Conservation (phyloP, 2,329 filamentous ascomycete genomes). For the Drechslerella coelobrocha region DNA sequence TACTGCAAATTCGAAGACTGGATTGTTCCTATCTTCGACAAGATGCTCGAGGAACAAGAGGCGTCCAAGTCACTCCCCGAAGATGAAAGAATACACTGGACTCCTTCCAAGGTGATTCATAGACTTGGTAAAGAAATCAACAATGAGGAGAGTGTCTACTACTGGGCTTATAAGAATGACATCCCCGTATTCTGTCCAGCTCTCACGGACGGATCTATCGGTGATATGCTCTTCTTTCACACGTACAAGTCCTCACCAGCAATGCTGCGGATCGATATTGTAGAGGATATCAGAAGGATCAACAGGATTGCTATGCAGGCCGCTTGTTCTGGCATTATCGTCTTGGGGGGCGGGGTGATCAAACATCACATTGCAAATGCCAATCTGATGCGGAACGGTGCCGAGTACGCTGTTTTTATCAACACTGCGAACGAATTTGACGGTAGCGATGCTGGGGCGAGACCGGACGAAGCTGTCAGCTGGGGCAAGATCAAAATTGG, state of each 20-base stretch:
- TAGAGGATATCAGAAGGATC: conserved; percentile 89
- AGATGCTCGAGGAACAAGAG: conserved; percentile 92
- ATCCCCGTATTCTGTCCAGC: conserved; percentile 98
- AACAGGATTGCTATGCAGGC: conserved; percentile 91
- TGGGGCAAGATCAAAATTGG: conserved; percentile 97
- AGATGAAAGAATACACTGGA: conserved; percentile 82
- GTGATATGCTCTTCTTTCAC: conserved; percentile 99
- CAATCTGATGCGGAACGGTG: conserved; percentile 95
- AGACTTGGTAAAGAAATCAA: conserved; percentile 93
- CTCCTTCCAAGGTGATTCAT: conserved; percentile 87
- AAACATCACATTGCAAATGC: conserved; percentile 99
- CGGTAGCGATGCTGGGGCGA: conserved; percentile 90
- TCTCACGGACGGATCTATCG: conserved; percentile 89
- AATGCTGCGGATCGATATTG: conserved; percentile 85
- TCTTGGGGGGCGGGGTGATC: conserved; percentile 90
- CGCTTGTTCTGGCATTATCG: conserved; percentile 90
- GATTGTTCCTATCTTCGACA: conserved; percentile 93
- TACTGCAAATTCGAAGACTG: conserved; percentile 98
- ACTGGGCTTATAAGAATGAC: conserved; percentile 96
- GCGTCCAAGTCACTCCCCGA: conserved; percentile 69
- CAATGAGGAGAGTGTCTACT: conserved; percentile 87
- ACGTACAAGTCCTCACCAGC: conserved; percentile 86
- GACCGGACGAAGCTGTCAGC: conserved; percentile 94
- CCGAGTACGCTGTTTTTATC: conserved; percentile 95
- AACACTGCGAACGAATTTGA: conserved; percentile 98